Evolutionary conservation across 1,284 basidiomycete genomes (phyloP).

Genomic region (Mixia osmundae): DNA sequence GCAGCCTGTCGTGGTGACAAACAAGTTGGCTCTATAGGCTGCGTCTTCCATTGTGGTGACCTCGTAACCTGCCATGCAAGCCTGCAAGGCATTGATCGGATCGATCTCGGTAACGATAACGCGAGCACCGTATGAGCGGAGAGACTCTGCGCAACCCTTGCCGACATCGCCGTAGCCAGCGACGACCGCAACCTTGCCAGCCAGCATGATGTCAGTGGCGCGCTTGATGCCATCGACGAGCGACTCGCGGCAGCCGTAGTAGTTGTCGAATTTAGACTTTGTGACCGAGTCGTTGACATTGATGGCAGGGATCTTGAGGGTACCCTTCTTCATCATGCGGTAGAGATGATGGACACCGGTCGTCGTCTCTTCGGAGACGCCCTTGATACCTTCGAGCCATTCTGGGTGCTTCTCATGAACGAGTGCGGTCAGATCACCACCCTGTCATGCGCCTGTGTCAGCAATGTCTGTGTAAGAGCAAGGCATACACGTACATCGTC

Average conservation of each 20-base stretch:
- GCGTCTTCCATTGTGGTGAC: slow-evolving; percentile 97
- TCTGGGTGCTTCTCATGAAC: slow-evolving; percentile 94
- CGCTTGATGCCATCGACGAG: slow-evolving; percentile 99
- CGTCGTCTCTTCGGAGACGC: slow-evolving; percentile 97
- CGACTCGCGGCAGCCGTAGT: slow-evolving; percentile 96
- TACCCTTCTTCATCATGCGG: slow-evolving; percentile 87
- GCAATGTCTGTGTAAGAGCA: background rate
- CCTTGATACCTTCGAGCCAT: slow-evolving; percentile 57
- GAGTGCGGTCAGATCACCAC: slow-evolving; percentile 75
- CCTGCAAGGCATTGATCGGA: slow-evolving; percentile 98
- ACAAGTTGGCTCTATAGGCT: slow-evolving; percentile 66
- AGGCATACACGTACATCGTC: slow-evolving; percentile 35
- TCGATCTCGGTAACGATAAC: slow-evolving; percentile 96
- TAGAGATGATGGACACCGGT: slow-evolving; percentile 99
- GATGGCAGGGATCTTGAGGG: slow-evolving; percentile 92
- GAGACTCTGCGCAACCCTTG: slow-evolving; percentile 96
- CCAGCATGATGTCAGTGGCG: slow-evolving; percentile 99
- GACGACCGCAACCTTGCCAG: slow-evolving; percentile 95
- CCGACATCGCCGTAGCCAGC: slow-evolving; percentile 98
- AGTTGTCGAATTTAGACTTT: slow-evolving; percentile 88
- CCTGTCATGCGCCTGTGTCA: background rate
- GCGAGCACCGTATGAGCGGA: slow-evolving; percentile 86
- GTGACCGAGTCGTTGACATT: slow-evolving; percentile 98
- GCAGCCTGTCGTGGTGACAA: slow-evolving; percentile 97
- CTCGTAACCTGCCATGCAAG: slow-evolving; percentile 98